Evolutionary conservation across 306 rosid genomes (phyloP).

Genomic region (Sicyos edulis): DNA sequence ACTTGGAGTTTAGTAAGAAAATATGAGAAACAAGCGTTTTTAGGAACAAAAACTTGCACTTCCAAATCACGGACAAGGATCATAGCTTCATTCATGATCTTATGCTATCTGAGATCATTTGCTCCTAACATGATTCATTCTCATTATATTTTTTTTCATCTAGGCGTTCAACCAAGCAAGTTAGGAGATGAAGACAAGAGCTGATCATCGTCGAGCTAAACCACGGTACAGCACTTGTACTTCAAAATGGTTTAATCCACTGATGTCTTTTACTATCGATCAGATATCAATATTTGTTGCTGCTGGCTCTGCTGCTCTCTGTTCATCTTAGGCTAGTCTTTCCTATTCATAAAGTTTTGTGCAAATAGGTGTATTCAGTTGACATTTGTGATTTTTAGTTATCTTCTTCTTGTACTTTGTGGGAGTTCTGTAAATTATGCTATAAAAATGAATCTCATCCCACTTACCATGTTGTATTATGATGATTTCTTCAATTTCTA

Average conservation of each 20-base stretch:
- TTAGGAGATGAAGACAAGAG: neutral
- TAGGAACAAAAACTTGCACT: neutral
- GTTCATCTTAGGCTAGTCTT: neutral
- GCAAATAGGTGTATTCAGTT: neutral
- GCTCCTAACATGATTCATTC: neutral
- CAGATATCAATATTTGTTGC: neutral
- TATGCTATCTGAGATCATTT: neutral
- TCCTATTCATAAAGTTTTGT: neutral
- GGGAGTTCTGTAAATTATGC: neutral
- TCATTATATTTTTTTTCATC: no score
- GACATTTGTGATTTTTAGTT: neutral
- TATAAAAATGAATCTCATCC: neutral
- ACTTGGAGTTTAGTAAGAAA: neutral
- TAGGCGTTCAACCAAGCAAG: neutral
- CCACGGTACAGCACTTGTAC: neutral
- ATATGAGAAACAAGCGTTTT: neutral
- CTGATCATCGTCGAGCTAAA: constrained; percentile 3
- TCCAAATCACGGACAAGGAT: neutral
- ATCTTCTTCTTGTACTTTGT: neutral
- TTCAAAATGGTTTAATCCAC: neutral
- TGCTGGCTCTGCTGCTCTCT: neutral
- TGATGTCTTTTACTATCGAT: neutral
- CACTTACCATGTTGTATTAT: neutral
- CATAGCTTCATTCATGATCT: neutral
- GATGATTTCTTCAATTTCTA: neutral